Evolutionary conservation across 1,139 yeast species (phyloP), one percentile per base, ranked within the genome.

Genomic region (Suhomyces bolitotheri): DNA sequence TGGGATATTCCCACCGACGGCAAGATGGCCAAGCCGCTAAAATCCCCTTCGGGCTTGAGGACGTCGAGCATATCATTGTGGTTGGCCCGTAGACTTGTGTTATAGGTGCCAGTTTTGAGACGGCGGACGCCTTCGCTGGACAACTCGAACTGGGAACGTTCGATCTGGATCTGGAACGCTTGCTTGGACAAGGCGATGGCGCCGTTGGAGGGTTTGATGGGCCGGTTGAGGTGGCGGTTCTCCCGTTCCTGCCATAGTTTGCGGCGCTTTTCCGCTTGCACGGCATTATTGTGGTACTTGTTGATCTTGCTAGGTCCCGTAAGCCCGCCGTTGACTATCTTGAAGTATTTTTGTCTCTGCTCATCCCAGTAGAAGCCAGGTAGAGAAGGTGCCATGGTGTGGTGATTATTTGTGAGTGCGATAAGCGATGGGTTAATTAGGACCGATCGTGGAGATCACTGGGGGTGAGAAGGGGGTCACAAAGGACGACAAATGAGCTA

Each of bases 291-390:
- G 40, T 65, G 72, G 39, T 64, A 67, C 29, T 46, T 45, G 36
- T 31, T 37, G 22, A 37, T 31, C 17, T 29, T 38, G 5, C 52
- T 24, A 14, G 50, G 46, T 27, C 29, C 32, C 5, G 45, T 38
- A 10, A 51, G 51, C 24, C 60, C 58, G 1, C 76, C 76, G 40
- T 63, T 71, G 31, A 56, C 52, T 10, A 73, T 59, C 36, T 67
- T 71, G 55, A 76, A 76, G 49, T 75, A 76, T 37, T 67, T 58
- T 15, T 60, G 62, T 34, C 59, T 61, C 27, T 49, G 62, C 27
- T 55, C 61, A 48, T 76, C 80, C 47, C 50, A 76, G 47, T 68
- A 68, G 39, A 60, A 72, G 3, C 80, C 80, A 4, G 80, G 80
- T 23, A 73, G 55, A 13, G 46, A 45, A 12, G 49, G 50, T 17